These are phyloP conservation scores for Prunus persica DNA, from an alignment of 306 rosid species.

Conservation along the genomic window DNA sequence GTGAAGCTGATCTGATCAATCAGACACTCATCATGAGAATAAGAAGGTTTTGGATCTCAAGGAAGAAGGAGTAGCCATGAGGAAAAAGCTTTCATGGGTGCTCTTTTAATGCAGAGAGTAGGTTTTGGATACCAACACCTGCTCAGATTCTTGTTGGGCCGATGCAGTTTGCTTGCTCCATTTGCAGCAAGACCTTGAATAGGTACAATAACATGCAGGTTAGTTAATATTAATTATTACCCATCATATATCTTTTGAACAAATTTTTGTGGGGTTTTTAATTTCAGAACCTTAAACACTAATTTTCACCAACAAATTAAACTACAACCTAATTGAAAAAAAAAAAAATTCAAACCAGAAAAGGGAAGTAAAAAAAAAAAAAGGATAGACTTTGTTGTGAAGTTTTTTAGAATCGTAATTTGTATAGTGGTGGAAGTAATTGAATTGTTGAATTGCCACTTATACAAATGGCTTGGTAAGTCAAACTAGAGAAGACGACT, in stretches of 20 bases:
- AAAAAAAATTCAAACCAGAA: background rate
- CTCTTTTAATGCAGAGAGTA: slow-evolving; percentile 50
- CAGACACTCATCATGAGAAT: slow-evolving; percentile 7
- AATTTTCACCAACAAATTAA: background rate
- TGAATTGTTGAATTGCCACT: too few relatives aligned
- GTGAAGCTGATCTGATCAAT: background rate
- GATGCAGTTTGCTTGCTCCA: slow-evolving; percentile 94
- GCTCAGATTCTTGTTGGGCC: slow-evolving; percentile 96
- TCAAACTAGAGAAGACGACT: background rate
- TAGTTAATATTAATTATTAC: background rate
- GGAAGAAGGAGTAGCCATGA: slow-evolving; percentile 31
- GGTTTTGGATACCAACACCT: slow-evolving; percentile 98
- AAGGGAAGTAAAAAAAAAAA: background rate
- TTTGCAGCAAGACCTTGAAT: slow-evolving; percentile 91
- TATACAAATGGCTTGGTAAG: background rate
- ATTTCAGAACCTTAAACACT: background rate
- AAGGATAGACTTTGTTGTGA: background rate
- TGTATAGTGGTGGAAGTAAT: background rate
- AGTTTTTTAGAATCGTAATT: background rate
- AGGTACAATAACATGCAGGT: slow-evolving; percentile 99
- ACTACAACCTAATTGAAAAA: background rate
- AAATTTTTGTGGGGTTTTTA: background rate
- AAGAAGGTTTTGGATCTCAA: slow-evolving; percentile 31
- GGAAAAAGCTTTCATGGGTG: slow-evolving; percentile 46
- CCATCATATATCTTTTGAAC: background rate